These are phyloP conservation scores for Chaetomium sp. DNA, from an alignment of 2,329 filamentous ascomycete genomes.

Conservation along the genomic window DNA sequence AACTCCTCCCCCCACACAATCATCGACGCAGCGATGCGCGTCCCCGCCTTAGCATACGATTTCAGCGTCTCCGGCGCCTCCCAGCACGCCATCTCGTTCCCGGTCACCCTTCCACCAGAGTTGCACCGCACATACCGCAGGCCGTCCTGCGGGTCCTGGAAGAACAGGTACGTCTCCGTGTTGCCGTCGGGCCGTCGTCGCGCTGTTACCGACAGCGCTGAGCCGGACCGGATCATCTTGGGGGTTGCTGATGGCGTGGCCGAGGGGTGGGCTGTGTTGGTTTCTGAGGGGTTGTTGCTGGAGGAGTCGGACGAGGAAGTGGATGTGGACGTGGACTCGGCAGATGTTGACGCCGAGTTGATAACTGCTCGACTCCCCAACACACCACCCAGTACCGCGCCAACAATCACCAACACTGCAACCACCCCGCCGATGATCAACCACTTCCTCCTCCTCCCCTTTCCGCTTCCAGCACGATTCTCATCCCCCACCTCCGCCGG, in stretches of 20 bases:
- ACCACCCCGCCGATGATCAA: neutral
- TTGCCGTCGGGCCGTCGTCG: slow-evolving; percentile 12
- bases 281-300: neutral
- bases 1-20: slow-evolving; percentile 7
- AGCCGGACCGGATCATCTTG: slow-evolving; percentile 9
- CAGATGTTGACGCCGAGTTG: neutral
- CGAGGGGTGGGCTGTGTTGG: neutral
- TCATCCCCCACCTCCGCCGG: neutral
- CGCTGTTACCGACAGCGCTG: slow-evolving; percentile 12
- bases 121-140: slow-evolving; percentile 13
- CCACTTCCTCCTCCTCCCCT: neutral
- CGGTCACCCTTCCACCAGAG: neutral
- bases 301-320: no score
- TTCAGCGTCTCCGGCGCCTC: neutral
- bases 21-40: slow-evolving; percentile 5
- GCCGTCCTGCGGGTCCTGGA: slow-evolving; percentile 10
- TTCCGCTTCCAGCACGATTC: no score
- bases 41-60: slow-evolving; percentile 1
- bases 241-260: neutral
- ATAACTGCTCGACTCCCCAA: slow-evolving; percentile 9
- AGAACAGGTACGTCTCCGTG: slow-evolving; percentile 15
- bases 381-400: slow-evolving; percentile 12
- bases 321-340: neutral
- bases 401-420: slow-evolving; percentile 8
- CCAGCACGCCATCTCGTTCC: slow-evolving; percentile 15